Evolutionary conservation across 305 asterid genomes (phyloP).

Genomic region (Coffea humblotiana): DNA sequence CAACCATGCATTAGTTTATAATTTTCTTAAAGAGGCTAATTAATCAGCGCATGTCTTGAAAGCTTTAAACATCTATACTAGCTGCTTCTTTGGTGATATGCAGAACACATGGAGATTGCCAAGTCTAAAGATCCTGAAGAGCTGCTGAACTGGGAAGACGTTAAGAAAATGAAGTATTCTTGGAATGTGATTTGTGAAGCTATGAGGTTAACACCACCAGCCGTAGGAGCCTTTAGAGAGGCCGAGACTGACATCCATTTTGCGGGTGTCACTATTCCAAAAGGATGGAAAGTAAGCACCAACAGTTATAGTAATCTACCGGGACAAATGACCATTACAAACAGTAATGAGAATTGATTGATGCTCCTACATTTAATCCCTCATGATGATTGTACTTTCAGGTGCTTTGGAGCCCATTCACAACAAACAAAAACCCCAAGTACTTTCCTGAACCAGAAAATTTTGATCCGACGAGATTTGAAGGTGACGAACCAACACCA

Average conservation of each 20-base stretch:
- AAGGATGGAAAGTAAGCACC: neutral
- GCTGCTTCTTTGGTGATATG: neutral
- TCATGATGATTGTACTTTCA: slow-evolving; percentile 6
- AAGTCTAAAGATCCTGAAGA: neutral
- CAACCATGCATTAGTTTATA: too few relatives aligned
- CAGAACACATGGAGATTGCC: neutral
- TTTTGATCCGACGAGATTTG: slow-evolving; percentile 57
- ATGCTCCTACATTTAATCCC: neutral
- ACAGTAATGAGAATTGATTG: too few relatives aligned
- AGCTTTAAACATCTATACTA: too few relatives aligned
- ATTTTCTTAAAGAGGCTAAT: too few relatives aligned
- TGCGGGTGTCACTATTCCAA: neutral
- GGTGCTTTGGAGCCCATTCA: slow-evolving; percentile 58
- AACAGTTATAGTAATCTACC: neutral
- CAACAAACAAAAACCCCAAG: slow-evolving; percentile 55
- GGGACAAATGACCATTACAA: too few relatives aligned
- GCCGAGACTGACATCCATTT: neutral
- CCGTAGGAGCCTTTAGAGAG: neutral
- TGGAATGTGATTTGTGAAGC: neutral
- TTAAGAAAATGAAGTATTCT: neutral
- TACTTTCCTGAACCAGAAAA: slow-evolving; percentile 46
- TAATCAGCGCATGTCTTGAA: too few relatives aligned
- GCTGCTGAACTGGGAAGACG: neutral
- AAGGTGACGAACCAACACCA: slow-evolving; percentile 47
- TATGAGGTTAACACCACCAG: neutral